A percentile compares a stretch with the other conserved stretches of the same genome.
These are phyloP conservation scores for Diutina mesorugosa DNA, from an alignment of 1,139 yeast species.

Conservation along the genomic window DNA sequence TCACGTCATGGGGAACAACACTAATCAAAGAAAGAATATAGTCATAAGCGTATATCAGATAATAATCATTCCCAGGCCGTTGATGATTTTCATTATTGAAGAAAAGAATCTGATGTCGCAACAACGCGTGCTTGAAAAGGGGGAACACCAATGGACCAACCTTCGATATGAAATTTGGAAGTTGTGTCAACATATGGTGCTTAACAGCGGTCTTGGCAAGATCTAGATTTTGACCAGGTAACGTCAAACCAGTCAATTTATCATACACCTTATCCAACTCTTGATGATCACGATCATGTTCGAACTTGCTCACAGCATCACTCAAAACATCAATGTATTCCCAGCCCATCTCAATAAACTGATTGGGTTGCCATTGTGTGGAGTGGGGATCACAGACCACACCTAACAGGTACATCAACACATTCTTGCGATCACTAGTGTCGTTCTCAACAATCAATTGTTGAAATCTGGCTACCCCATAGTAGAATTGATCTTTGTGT, in stretches of 20 bases:
- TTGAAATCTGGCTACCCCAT: constrained; percentile 25
- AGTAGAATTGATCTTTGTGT: constrained; percentile 14
- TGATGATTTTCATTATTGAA: constrained; percentile 18
- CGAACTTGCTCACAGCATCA: constrained; percentile 23
- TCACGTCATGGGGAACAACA: constrained; percentile 21
- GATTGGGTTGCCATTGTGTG: constrained; percentile 38
- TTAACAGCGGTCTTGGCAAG: neutral
- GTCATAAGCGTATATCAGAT: constrained; percentile 12
- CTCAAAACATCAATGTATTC: constrained; percentile 40
- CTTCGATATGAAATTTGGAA: constrained; percentile 32
- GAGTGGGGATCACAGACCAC: constrained; percentile 35
- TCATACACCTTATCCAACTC: constrained; percentile 12
- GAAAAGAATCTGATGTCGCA: constrained; percentile 49
- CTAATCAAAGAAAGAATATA: constrained; percentile 25
- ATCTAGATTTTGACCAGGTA: neutral
- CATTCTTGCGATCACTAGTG: constrained; percentile 29
- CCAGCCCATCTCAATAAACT: constrained; percentile 40
- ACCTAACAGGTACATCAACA: constrained; percentile 56
- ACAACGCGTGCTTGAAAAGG: constrained; percentile 54
- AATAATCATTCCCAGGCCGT: neutral
- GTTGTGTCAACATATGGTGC: constrained; percentile 39
- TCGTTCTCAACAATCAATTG: constrained; percentile 9
- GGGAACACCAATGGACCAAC: constrained; percentile 68
- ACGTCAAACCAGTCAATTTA: constrained; percentile 5
- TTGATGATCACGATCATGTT: constrained; percentile 13